Conservation (phyloP, 805 yeast genomes). For the Saccharomycopsis sp. region DNA sequence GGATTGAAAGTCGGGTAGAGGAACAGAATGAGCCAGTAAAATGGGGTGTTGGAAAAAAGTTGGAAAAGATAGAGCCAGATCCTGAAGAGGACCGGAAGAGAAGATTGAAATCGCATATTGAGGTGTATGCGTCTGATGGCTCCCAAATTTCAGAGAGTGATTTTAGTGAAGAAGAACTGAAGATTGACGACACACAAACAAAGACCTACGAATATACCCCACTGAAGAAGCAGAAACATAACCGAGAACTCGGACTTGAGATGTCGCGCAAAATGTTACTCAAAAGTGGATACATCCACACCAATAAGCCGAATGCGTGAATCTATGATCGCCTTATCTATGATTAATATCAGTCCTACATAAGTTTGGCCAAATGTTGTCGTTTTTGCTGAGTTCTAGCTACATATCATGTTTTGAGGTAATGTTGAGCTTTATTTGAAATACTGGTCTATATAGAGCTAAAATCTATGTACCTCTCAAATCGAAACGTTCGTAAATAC, state of each 20-base stretch:
- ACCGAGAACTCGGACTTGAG: constrained; percentile 5
- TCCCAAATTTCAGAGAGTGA: constrained; percentile 12
- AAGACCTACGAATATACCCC: constrained; percentile 8
- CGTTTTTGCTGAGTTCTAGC: no score
- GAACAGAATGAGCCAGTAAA: background rate
- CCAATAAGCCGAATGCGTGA: background rate
- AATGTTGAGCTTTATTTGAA: no score
- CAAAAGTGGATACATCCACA: constrained; percentile 4
- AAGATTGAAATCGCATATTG: constrained; percentile 2
- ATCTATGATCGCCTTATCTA: no score
- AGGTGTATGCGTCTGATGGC: constrained; percentile 8
- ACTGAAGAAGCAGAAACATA: background rate
- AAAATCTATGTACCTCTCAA: no score
- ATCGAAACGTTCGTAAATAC: no score
- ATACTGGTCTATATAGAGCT: no score
- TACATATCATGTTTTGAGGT: no score
- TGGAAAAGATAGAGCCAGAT: background rate
- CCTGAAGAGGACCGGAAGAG: background rate
- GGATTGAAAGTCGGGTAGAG: background rate
- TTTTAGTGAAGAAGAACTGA: background rate
- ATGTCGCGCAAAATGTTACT: constrained; percentile 10
- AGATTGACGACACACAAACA: constrained; percentile 6
- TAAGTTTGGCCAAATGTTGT: no score
- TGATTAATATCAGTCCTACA: no score
- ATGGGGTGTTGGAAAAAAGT: background rate